A percentile compares a stretch with the other conserved stretches of the same genome.
Conservation (phyloP, 331 rosid species). For the Stylosanthes scabra region DNA sequence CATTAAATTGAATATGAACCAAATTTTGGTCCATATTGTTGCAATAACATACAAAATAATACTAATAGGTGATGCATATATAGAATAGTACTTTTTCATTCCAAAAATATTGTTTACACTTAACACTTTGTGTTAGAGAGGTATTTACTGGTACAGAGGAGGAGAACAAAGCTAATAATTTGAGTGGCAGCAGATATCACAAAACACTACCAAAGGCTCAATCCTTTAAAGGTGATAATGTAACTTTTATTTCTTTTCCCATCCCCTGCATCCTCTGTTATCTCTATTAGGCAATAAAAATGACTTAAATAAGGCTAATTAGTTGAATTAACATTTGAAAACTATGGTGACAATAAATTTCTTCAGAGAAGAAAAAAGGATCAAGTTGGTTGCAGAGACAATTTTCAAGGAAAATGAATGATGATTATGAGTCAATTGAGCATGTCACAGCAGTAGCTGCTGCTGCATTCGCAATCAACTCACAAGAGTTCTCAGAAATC, state of each 20-base stretch:
- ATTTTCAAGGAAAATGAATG: slow-evolving; percentile 58
- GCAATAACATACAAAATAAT: neutral
- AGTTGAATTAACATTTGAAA: slow-evolving; percentile 12
- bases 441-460: slow-evolving; percentile 80
- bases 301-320: neutral
- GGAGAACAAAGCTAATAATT: slow-evolving; percentile 51
- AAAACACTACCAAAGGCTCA: slow-evolving; percentile 42
- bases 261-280: neutral
- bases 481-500: slow-evolving; percentile 44
- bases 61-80: neutral
- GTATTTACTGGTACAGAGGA: slow-evolving; percentile 48
- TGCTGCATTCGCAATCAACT: slow-evolving; percentile 64
- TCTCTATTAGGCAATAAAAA: neutral
- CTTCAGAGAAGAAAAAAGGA: slow-evolving; percentile 59
- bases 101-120: slow-evolving; percentile 34
- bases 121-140: slow-evolving; percentile 48
- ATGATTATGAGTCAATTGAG: slow-evolving; percentile 62
- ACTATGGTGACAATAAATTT: slow-evolving; percentile 7
- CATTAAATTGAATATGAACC: slow-evolving; percentile 25
- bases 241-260: neutral
- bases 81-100: slow-evolving; percentile 6
- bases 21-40: neutral
- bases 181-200: slow-evolving; percentile 45
- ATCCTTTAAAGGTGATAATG: slow-evolving; percentile 70
- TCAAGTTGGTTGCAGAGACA: slow-evolving; percentile 68